phyloP scores from a whole-genome alignment of 2,329 filamentous ascomycete species.

The Fusarium papillatum region DNA sequence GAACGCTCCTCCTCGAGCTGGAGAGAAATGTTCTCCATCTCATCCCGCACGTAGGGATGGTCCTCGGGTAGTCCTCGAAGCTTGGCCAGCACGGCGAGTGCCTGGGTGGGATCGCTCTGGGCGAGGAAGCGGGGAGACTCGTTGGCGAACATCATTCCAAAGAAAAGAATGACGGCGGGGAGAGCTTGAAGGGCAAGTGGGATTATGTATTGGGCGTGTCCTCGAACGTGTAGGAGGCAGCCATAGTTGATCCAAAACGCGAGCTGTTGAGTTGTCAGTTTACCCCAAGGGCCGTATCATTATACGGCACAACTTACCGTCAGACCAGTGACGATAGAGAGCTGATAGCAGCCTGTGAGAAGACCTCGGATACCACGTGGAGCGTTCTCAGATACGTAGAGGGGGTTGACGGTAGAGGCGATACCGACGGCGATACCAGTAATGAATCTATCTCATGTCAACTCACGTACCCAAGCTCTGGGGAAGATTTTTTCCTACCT shows the following conservation, averaged over 20 bases:
- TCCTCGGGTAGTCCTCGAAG: slow-evolving; percentile 65
- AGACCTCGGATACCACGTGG: background rate
- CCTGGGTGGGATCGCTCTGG: slow-evolving; percentile 72
- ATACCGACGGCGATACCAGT: background rate
- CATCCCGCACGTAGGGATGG: slow-evolving; percentile 68
- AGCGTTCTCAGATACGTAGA: background rate
- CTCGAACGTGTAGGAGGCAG: slow-evolving; percentile 7
- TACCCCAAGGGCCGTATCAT: too few relatives aligned
- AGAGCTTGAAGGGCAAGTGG: slow-evolving; percentile 75
- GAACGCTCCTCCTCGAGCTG: slow-evolving; percentile 70
- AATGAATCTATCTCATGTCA: background rate
- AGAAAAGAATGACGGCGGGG: slow-evolving; percentile 70
- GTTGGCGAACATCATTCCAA: slow-evolving; percentile 72
- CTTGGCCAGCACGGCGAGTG: slow-evolving; percentile 64
- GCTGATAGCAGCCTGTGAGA: background rate
- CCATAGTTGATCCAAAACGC: slow-evolving; percentile 32
- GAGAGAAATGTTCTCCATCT: slow-evolving; percentile 67
- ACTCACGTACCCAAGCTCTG: background rate
- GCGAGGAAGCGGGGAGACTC: slow-evolving; percentile 74
- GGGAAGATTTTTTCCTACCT: background rate
- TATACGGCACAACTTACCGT: background rate
- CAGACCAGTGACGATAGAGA: background rate
- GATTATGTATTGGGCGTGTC: slow-evolving; percentile 45
- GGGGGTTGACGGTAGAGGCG: background rate
- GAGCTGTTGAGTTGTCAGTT: slow-evolving; percentile 14